These are phyloP conservation scores for Pseudogymnoascus sp. DNA, from an alignment of 2,329 filamentous ascomycete genomes.

Conservation along the genomic window DNA sequence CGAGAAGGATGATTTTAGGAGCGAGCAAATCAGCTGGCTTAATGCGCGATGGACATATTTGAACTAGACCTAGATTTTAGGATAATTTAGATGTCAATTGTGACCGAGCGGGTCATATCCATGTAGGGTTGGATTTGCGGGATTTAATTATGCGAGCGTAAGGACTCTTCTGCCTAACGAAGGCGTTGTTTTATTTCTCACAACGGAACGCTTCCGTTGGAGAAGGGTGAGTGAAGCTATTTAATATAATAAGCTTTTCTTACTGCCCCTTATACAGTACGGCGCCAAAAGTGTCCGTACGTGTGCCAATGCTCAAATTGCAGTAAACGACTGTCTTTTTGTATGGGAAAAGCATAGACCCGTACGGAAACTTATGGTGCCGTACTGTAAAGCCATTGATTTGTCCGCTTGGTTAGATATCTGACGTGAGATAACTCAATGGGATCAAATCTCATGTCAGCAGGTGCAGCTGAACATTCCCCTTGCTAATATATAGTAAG, in stretches of 20 bases:
- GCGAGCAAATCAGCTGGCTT: constrained; percentile 2
- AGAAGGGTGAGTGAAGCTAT: background rate
- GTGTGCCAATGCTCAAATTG: no score
- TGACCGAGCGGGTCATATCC: background rate
- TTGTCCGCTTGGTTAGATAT: background rate
- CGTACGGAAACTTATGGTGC: no score
- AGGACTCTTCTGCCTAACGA: background rate
- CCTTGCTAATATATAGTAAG: background rate
- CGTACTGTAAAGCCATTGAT: background rate
- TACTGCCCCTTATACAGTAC: background rate
- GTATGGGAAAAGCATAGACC: no score
- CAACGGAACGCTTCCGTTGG: no score
- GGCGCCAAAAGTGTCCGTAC: no score
- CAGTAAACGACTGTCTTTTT: no score
- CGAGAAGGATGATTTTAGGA: constrained; percentile 8
- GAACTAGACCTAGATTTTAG: background rate
- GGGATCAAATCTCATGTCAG: background rate
- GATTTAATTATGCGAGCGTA: background rate
- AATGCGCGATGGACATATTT: constrained; percentile 42
- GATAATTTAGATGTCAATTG: background rate
- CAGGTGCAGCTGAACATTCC: background rate
- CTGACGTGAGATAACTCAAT: background rate
- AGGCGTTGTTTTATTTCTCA: background rate
- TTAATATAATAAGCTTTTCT: background rate
- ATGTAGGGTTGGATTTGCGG: background rate